Evolutionary conservation across 1,284 basidiomycete genomes (phyloP).

Genomic region (Trichosporon sp.): DNA sequence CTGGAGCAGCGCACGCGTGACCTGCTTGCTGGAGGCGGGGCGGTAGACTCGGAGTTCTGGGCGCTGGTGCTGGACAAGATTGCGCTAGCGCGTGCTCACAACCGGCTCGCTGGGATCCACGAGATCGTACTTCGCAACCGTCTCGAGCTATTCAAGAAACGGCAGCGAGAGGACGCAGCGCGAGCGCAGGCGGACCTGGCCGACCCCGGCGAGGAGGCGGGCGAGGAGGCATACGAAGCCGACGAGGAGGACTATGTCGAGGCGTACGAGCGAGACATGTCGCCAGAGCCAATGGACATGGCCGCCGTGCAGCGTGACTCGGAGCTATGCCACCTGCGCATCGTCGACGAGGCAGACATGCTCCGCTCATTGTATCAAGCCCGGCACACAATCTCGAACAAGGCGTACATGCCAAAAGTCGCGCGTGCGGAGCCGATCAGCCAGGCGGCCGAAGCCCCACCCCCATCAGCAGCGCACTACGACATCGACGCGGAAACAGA

Average conservation of each 20-base stretch:
- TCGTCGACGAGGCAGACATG: constrained; percentile 65
- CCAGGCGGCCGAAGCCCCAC: constrained; percentile 23
- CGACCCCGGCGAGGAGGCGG: constrained; percentile 46
- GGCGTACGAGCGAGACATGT: constrained; percentile 75
- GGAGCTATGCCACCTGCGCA: constrained; percentile 59
- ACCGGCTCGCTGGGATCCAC: constrained; percentile 84
- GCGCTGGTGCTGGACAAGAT: constrained; percentile 84
- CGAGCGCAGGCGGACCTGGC: constrained; percentile 87
- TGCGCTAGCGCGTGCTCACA: constrained; percentile 50
- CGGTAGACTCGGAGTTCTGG: constrained; percentile 97
- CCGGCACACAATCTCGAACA: not conserved
- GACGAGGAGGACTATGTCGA: constrained; percentile 54
- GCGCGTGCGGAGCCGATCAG: constrained; percentile 62
- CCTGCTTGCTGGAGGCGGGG: constrained; percentile 85
- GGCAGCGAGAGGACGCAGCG: constrained; percentile 88
- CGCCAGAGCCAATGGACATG: constrained; percentile 66
- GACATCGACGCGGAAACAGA: constrained; percentile 72
- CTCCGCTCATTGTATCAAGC: constrained; percentile 45
- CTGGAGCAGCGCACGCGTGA: constrained; percentile 81
- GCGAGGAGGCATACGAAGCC: constrained; percentile 31
- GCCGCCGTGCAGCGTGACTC: constrained; percentile 67
- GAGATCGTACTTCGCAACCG: constrained; percentile 94
- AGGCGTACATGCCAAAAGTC: constrained; percentile 61
- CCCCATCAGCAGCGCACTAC: not conserved
- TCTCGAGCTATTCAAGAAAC: constrained; percentile 87